Evolutionary conservation across 495 filamentous ascomycete genomes (phyloP).

Genomic region (Aspergillus sparsus): DNA sequence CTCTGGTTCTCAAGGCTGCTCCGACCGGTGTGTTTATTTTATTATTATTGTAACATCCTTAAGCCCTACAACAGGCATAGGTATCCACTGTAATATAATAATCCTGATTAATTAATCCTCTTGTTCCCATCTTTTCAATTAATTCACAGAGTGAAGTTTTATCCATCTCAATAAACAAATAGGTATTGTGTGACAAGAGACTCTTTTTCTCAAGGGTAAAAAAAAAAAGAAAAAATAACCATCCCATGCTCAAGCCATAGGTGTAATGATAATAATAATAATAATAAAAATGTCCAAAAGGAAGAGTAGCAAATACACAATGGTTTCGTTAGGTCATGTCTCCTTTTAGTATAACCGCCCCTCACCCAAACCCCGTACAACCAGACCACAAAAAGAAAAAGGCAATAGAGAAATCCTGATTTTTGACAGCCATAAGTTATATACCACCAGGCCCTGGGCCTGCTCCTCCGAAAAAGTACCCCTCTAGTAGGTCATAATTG

Average conservation of each 20-base stretch:
- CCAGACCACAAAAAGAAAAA: background rate
- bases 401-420: background rate
- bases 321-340: constrained; percentile 5
- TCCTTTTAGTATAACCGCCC: constrained; percentile 3
- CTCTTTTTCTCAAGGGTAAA: background rate
- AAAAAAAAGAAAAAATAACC: background rate
- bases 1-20: constrained; percentile 2
- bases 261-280: background rate
- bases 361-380: background rate
- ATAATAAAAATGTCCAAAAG: background rate
- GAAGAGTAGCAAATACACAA: background rate
- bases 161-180: background rate
- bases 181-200: too few relatives aligned
- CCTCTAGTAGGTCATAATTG: constrained; percentile 84
- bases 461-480: constrained; percentile 80
- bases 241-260: background rate
- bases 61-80: background rate
- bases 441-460: constrained; percentile 30
- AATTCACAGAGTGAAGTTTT: background rate
- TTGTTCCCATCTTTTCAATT: too few relatives aligned
- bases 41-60: background rate
- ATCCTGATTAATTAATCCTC: too few relatives aligned
- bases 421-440: background rate
- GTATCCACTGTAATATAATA: too few relatives aligned
- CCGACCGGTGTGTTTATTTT: too few relatives aligned